Evolutionary conservation across 345 rosid genomes (phyloP).

Genomic region (Hibiscus mutabilis): DNA sequence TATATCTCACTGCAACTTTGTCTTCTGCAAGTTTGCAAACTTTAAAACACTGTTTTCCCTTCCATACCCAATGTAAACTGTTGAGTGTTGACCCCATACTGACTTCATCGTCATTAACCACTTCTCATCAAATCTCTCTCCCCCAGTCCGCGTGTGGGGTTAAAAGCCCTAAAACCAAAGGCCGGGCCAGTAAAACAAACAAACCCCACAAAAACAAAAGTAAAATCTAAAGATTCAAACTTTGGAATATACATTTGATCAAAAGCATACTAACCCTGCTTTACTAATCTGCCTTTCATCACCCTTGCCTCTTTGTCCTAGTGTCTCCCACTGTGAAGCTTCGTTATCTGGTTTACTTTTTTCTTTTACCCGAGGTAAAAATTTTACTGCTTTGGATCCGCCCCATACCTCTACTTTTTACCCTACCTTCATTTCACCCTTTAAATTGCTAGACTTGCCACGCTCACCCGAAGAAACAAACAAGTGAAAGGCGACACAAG

Average conservation of each 20-base stretch:
- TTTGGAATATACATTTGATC: slow-evolving; percentile 26
- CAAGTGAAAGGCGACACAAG: not conserved
- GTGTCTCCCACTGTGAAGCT: slow-evolving; percentile 27
- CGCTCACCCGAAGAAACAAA: not conserved
- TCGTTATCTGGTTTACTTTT: slow-evolving; percentile 6
- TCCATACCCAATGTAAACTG: not conserved
- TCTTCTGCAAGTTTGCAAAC: slow-evolving; percentile 4
- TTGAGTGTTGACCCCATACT: slow-evolving; percentile 21
- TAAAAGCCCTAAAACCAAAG: no score
- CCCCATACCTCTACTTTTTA: not conserved
- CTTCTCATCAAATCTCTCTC: no score
- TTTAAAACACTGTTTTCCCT: slow-evolving; percentile 1
- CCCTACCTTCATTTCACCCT: not conserved
- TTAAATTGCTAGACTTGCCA: slow-evolving; percentile 9
- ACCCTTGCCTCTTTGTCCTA: slow-evolving; percentile 28
- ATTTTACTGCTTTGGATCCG: slow-evolving; percentile 14
- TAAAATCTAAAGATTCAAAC: slow-evolving; percentile 2
- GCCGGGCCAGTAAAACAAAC: no score
- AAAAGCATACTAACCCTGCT: slow-evolving; percentile 18
- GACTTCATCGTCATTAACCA: slow-evolving; percentile 6
- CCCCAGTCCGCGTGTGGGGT: not conserved
- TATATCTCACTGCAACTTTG: not conserved
- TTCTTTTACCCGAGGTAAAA: not conserved
- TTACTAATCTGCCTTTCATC: not conserved
- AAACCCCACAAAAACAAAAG: no score